Evolutionary conservation across 805 yeast species (phyloP).

Genomic region (Zygotorulaspora danielsina): DNA sequence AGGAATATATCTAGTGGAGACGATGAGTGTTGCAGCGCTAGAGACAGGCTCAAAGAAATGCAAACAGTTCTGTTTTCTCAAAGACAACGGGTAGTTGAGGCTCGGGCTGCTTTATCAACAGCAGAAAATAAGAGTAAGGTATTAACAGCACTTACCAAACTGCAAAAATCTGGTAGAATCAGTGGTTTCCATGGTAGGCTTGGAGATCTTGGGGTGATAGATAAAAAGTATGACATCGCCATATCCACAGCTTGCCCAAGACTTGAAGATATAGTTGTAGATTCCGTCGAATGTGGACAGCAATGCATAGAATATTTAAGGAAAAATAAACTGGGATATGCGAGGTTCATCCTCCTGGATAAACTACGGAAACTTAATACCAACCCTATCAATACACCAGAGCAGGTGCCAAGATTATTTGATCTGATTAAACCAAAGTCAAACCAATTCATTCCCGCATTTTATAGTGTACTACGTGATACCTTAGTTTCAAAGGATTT

Average conservation of each 20-base stretch:
- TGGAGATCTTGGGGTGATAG: slow-evolving; percentile 91
- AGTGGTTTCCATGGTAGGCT: slow-evolving; percentile 83
- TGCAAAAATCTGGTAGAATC: slow-evolving; percentile 77
- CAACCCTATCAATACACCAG: slow-evolving; percentile 62
- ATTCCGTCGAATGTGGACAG: slow-evolving; percentile 65
- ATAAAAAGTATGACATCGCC: slow-evolving; percentile 84
- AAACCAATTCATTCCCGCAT: slow-evolving; percentile 74
- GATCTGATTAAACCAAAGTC: slow-evolving; percentile 73
- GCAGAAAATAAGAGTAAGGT: slow-evolving; percentile 71
- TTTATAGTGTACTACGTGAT: slow-evolving; percentile 79
- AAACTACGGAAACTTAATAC: slow-evolving; percentile 64
- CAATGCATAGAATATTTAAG: slow-evolving; percentile 79
- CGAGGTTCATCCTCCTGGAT: slow-evolving; percentile 75
- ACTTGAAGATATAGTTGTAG: slow-evolving; percentile 90
- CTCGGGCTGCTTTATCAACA: slow-evolving; percentile 52
- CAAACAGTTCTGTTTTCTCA: slow-evolving; percentile 48
- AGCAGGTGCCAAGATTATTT: slow-evolving; percentile 71
- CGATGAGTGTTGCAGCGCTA: slow-evolving; percentile 50
- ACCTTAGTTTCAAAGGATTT: slow-evolving; percentile 81
- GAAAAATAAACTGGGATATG: slow-evolving; percentile 79
- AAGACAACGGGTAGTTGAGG: slow-evolving; percentile 64
- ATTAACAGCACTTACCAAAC: slow-evolving; percentile 57
- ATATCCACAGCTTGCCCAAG: slow-evolving; percentile 92
- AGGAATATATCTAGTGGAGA: slow-evolving; percentile 58
- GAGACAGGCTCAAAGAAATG: slow-evolving; percentile 47